Percentiles rank a stretch among this genome's conserved stretches.
phyloP scores from a whole-genome alignment of 1,284 basidiomycete species.

The Tilletiaria anomala region DNA sequence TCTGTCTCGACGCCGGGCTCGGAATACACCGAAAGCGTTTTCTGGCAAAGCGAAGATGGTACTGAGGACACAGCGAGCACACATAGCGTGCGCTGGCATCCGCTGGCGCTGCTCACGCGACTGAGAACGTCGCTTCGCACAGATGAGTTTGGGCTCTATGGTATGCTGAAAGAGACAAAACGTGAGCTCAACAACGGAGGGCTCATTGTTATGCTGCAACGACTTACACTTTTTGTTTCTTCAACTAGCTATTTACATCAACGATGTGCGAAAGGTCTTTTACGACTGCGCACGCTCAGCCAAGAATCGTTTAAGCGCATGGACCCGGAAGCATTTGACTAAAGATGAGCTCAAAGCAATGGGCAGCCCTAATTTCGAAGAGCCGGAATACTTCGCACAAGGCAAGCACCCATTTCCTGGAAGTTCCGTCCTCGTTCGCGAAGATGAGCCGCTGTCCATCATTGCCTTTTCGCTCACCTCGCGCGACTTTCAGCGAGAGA shows the following conservation, averaged over 20 bases:
- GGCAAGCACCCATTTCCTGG: slow-evolving; percentile 22
- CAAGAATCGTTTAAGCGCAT: slow-evolving; percentile 19
- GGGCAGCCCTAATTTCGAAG: slow-evolving; percentile 7
- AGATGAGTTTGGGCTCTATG: slow-evolving; percentile 29
- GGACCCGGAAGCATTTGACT: slow-evolving; percentile 23
- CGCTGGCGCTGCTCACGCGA: slow-evolving; percentile 13
- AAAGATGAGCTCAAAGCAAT: slow-evolving; percentile 11
- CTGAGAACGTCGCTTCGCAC: slow-evolving; percentile 12
- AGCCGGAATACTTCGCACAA: slow-evolving; percentile 15
- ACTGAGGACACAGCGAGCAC: slow-evolving; percentile 9
- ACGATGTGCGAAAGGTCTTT: slow-evolving; percentile 25
- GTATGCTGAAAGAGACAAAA: slow-evolving; percentile 11
- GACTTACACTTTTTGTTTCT: neutral
- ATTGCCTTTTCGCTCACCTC: slow-evolving; percentile 28
- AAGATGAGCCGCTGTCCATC: slow-evolving; percentile 30
- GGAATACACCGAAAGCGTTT: too few species aligned
- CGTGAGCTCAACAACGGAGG: neutral
- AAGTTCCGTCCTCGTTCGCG: slow-evolving; percentile 16
- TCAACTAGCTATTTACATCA: slow-evolving; percentile 5
- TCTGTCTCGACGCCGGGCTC: neutral
- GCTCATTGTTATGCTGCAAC: too few species aligned
- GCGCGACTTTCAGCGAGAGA: slow-evolving; percentile 18
- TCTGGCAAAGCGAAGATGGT: too few species aligned
- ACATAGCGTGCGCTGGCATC: too few species aligned
- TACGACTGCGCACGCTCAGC: slow-evolving; percentile 22